A percentile compares a stretch with the other conserved stretches of the same genome.
phyloP scores from a whole-genome alignment of 768 basidiomycete genomes.

The Tephrocybe rancida region DNA sequence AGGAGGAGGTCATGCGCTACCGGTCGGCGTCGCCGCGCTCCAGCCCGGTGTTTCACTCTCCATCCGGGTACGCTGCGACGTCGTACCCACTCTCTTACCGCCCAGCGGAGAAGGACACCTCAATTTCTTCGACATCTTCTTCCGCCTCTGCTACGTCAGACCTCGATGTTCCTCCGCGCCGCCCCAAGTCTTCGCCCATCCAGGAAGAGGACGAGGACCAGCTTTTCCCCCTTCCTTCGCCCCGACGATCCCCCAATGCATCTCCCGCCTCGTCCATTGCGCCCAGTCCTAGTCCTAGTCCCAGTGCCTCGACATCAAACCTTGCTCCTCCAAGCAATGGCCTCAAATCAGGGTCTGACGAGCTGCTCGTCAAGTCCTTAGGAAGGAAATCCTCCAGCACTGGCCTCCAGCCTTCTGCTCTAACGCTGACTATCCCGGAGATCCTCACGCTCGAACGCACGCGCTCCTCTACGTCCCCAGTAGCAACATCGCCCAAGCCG shows the following conservation, averaged over 20 bases:
- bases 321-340: slow-evolving; percentile 9
- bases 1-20: slow-evolving; percentile 17
- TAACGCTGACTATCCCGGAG: background rate
- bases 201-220: slow-evolving; percentile 60
- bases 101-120: slow-evolving; percentile 2
- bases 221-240: slow-evolving; percentile 62
- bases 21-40: slow-evolving; percentile 14
- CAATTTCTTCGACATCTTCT: slow-evolving; percentile 11
- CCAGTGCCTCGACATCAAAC: slow-evolving; percentile 15
- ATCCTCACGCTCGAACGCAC: background rate
- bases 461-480: background rate
- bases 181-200: slow-evolving; percentile 36
- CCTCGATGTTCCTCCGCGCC: slow-evolving; percentile 18
- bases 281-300: slow-evolving; percentile 20
- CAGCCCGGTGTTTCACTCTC: slow-evolving; percentile 16
- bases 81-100: slow-evolving; percentile 2
- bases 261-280: slow-evolving; percentile 32
- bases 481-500: background rate
- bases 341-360: slow-evolving; percentile 11
- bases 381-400: slow-evolving; percentile 14
- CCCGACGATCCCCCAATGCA: slow-evolving; percentile 51
- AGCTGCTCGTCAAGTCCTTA: slow-evolving; percentile 15
- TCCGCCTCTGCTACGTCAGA: slow-evolving; percentile 12
- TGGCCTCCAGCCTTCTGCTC: background rate
- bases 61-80: slow-evolving; percentile 14